Base-by-base conservation (phyloP, 768 basidiomycete genomes). In the Tulasnella sp. region DNA sequence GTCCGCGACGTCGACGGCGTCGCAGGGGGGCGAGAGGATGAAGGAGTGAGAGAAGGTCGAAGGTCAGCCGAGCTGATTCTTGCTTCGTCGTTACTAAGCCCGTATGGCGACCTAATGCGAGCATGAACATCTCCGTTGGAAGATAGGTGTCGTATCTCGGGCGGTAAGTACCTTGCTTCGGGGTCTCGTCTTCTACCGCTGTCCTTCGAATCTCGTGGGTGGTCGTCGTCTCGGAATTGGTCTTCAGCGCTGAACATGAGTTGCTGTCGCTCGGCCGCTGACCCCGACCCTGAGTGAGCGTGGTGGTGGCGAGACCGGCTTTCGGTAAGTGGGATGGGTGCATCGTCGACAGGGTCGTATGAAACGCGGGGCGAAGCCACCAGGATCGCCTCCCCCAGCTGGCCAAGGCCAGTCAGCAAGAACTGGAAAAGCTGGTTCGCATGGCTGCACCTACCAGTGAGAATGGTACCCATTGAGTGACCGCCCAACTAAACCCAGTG, bases 401-500 rank as follows among this genome's bases (percentile, higher is more conserved):
- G 81, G 11, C 32, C 32, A 76, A 51, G 15, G 74, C 81, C 80
- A 76, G 80, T 79, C 80, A 81, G 82, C 80, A 80, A 79, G 73
- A 51, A 74, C 37, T 71, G 20, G 20, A n/a, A 37, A 40, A 48
- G n/a, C 5, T 78, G 32, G 44, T 69, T 67, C 2, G 55, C 23
- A 7, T 16, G 76, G 78, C 18, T n/a, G 29, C 23, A 85, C 90
- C 70, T 80, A 96, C 94, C 82, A 99, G 84, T 0, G 95, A 90
- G 84, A 94, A 97, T 3, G 96, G 96, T 3, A 91, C 95, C 97
- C 96, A 98, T 84, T 92, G 92, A 0, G 91, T 89, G 74, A 98
- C 88, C 6, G 95, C 95, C 94, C 93, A 98, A n/a, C 93, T 92
- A 81, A 98, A 92, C 0, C 97, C 97, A 9, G 91, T 91, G 16